Percentiles rank a stretch among this genome's conserved stretches.
These are phyloP conservation scores for Verticillium nonalfalfae DNA, from an alignment of 2,329 filamentous ascomycete species.

Conservation along the genomic window DNA sequence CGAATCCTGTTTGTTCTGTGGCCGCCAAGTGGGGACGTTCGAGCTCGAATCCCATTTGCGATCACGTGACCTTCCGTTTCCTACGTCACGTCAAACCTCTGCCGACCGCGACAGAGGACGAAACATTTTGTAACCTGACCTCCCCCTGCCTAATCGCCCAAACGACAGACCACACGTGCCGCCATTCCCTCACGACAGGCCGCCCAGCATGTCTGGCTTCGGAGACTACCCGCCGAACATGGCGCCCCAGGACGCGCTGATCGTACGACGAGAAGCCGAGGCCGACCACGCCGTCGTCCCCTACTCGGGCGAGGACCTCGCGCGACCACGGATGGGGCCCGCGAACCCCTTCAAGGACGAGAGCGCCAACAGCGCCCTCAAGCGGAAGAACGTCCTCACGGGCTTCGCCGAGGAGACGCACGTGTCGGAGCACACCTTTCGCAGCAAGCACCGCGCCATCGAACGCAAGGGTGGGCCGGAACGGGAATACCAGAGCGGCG, in stretches of 20 bases:
- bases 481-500: conserved; percentile 47
- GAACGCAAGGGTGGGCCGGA: conserved; percentile 58
- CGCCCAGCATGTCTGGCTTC: conserved; percentile 49
- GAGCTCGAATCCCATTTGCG: background rate
- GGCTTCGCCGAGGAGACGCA: conserved; percentile 83
- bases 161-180: conserved; percentile 1
- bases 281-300: conserved; percentile 55
- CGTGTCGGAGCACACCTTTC: conserved; percentile 87
- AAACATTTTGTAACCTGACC: background rate
- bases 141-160: background rate
- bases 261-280: conserved; percentile 48
- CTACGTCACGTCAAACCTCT: conserved; percentile 1
- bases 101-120: conserved; percentile 4
- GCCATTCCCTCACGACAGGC: background rate
- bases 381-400: conserved; percentile 78
- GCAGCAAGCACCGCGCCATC: conserved; percentile 77
- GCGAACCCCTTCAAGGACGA: conserved; percentile 69
- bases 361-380: conserved; percentile 40
- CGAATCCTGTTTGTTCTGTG: background rate
- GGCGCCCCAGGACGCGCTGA: conserved; percentile 56
- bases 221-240: conserved; percentile 61
- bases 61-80: conserved; percentile 10
- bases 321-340: conserved; percentile 60
- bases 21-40: background rate
- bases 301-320: conserved; percentile 68